These are phyloP conservation scores for Fagopyrum esculentum DNA, from an alignment of 148 eudicot genomes.

Conservation along the genomic window DNA sequence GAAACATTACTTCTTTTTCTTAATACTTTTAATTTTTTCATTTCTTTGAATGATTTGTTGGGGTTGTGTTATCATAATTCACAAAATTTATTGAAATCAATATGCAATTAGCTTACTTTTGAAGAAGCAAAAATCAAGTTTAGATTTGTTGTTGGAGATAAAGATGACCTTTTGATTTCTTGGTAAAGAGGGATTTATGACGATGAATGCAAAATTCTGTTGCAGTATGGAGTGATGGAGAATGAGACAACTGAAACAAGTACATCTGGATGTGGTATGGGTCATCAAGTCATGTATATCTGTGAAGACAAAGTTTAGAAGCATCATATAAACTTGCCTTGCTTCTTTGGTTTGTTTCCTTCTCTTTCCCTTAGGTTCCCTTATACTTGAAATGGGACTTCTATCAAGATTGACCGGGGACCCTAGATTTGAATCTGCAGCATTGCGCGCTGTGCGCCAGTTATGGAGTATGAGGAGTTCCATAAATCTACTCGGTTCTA, in stretches of 20 bases:
- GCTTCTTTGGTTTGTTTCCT: neutral
- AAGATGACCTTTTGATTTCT: conserved; percentile 37
- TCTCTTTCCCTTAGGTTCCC: conserved; percentile 43
- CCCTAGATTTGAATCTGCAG: conserved; percentile 71
- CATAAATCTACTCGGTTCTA: conserved; percentile 84
- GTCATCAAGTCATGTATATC: conserved; percentile 10
- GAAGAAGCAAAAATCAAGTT: neutral
- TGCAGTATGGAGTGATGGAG: conserved; percentile 94
- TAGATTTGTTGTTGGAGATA: conserved; percentile 12
- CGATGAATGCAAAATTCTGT: conserved; percentile 56
- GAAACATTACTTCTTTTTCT: neutral
- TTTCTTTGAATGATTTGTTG: neutral
- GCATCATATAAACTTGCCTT: neutral
- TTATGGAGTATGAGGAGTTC: conserved; percentile 98
- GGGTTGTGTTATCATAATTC: neutral
- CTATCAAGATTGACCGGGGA: conserved; percentile 87
- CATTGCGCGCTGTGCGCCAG: conserved; percentile 82
- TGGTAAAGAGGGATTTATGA: conserved; percentile 53
- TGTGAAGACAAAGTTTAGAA: neutral
- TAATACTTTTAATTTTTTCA: neutral
- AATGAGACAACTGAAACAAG: conserved; percentile 97
- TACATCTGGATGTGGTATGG: conserved; percentile 93
- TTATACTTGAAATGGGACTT: conserved; percentile 98
- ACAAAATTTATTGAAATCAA: neutral
- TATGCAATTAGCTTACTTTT: neutral